These are phyloP conservation scores for Mentha longifolia DNA, from an alignment of 257 asterid species.

Conservation along the genomic window DNA sequence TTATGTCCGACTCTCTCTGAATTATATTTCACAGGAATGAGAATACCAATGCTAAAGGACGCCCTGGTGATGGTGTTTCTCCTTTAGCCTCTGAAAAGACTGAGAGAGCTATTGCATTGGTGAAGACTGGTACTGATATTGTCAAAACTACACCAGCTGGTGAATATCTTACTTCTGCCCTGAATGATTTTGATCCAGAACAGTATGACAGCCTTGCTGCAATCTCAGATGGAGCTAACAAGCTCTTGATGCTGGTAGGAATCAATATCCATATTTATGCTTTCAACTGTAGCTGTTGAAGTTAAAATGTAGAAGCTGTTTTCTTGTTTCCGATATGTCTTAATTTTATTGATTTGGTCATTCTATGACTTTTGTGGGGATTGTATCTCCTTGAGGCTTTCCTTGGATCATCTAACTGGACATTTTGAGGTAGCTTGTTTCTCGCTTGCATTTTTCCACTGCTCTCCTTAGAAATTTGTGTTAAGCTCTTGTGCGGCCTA, in stretches of 20 bases:
- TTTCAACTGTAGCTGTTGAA: constrained; percentile 20
- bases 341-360: constrained; percentile 16
- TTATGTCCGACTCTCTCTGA: constrained; percentile 11
- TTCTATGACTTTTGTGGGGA: constrained; percentile 7
- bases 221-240: constrained; percentile 98
- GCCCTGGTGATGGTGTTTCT: constrained; percentile 55
- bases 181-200: constrained; percentile 95
- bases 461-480: neutral
- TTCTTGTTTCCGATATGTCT: constrained; percentile 21
- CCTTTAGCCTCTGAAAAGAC: constrained; percentile 61
- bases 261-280: constrained; percentile 26
- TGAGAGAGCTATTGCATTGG: constrained; percentile 77
- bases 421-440: neutral
- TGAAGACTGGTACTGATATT: constrained; percentile 70
- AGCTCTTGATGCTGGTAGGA: constrained; percentile 96
- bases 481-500: constrained; percentile 1
- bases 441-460: constrained; percentile 8
- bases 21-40: constrained; percentile 58
- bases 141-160: constrained; percentile 97
- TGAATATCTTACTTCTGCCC: constrained; percentile 95
- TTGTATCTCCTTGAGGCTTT: constrained; percentile 19
- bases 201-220: constrained; percentile 98
- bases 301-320: constrained; percentile 25
- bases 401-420: neutral
- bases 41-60: constrained; percentile 55